Evolutionary conservation across 768 basidiomycete species (phyloP).

Genomic region (Macrolepiota fuliginosa): DNA sequence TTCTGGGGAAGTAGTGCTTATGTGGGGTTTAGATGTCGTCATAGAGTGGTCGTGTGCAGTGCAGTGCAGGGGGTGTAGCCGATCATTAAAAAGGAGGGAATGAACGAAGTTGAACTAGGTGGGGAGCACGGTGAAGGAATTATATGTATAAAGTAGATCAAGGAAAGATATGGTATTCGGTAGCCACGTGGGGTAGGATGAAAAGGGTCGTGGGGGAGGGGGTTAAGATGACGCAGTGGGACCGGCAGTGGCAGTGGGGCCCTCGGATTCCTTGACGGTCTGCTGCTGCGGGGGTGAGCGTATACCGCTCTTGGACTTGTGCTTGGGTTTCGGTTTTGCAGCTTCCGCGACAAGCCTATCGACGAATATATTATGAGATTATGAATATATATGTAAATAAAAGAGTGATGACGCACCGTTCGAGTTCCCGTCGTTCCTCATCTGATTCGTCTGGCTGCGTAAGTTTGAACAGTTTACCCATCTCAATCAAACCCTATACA

Average conservation of each 20-base stretch:
- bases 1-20: not conserved
- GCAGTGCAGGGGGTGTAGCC: not conserved
- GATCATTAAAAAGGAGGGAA: not conserved
- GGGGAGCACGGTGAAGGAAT: too few relatives aligned
- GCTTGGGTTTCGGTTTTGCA: conserved; percentile 69
- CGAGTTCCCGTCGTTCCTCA: conserved; percentile 91
- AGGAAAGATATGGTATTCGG: not conserved
- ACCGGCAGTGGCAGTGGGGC: not conserved
- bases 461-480: conserved; percentile 87
- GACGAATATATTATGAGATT: not conserved
- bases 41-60: not conserved
- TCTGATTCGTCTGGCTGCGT: conserved; percentile 87
- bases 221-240: not conserved
- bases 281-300: not conserved
- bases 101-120: too few relatives aligned
- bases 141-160: not conserved
- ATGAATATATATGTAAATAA: not conserved
- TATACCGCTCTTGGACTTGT: conserved; percentile 18
- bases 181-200: not conserved
- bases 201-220: not conserved
- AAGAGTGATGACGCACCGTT: conserved; percentile 56
- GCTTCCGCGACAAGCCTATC: conserved; percentile 85
- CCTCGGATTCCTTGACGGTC: not conserved
- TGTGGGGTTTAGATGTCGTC: not conserved
- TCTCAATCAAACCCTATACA: conserved; percentile 75